Base-by-base conservation (phyloP, 163 green algal species). In the Chlamydomonas reinhardtii region DNA sequence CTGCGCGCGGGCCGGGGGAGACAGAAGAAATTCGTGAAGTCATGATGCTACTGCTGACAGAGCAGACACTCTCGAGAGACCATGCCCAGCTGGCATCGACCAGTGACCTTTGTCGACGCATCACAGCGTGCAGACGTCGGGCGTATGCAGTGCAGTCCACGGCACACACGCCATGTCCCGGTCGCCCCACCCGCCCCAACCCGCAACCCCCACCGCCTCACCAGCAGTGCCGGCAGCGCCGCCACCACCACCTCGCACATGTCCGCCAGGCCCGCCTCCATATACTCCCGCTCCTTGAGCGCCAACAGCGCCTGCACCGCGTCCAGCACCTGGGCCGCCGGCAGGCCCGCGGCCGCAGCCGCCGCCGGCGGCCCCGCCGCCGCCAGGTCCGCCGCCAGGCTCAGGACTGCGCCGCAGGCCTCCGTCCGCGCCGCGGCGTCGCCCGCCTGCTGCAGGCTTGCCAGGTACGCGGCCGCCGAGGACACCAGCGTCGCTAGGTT, bases 191-290 rank as follows among this genome's bases (percentile, higher is more conserved):
- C 9, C 59, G 12, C 59, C 59, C 59, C 59, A 66, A 31, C 24
- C 71, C 71, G 12, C 11, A 29, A 29, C 4, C 12, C 27, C 43
- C 27, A 48, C 39, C 39, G 39, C 5, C 72, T 12, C 43, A 87
- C 82, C 82, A 43, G 61, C 72, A 87, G 71, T 4, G 82, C 82
- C n/a, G 82, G 82, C 71, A 87, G 72, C 61, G 69, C 82, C 11
- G 22, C 82, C 35, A 73, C 72, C 32, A 87, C 24, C 31, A 32
- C 61, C 61, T 82, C 72, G 39, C 82, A 81, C 39, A 87, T 87
- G 72, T 87, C 82, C 37, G 34, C 82, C 59, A 87, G 82, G 1
- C 82, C 82, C 82, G 82, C 82, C 82, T 87, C 82, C 56, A 87
- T 43, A 31, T 82, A 74, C 82, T 87, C 72, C n/a, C 71, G 82